Conservation (phyloP, 2,329 filamentous ascomycete genomes). For the Curvularia sp. region DNA sequence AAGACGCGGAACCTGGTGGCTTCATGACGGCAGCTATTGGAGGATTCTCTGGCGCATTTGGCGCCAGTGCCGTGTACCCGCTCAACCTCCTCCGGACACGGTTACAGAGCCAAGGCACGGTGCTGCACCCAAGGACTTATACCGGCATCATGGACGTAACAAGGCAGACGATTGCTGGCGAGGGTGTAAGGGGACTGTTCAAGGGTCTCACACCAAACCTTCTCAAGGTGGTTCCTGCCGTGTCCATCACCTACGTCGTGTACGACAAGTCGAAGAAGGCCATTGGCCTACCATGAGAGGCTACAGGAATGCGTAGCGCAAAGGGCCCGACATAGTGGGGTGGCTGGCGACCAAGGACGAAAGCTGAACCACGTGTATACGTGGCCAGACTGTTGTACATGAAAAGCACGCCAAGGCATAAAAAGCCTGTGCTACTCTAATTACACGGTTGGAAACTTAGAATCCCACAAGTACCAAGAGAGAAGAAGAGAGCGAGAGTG, state of each 20-base stretch:
- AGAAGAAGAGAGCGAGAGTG: neutral
- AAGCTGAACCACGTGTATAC: neutral
- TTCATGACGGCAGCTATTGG: slow-evolving; percentile 88
- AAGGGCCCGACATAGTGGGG: neutral
- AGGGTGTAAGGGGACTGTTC: slow-evolving; percentile 87
- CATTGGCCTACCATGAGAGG: slow-evolving; percentile 44
- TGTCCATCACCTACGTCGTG: slow-evolving; percentile 73
- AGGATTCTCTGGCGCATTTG: slow-evolving; percentile 87
- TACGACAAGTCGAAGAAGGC: slow-evolving; percentile 53
- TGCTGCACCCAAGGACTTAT: slow-evolving; percentile 89
- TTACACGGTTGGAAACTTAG: neutral
- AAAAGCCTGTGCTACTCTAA: neutral
- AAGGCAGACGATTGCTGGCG: slow-evolving; percentile 78
- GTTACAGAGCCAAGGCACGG: slow-evolving; percentile 91
- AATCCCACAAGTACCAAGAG: neutral
- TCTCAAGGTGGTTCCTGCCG: slow-evolving; percentile 92
- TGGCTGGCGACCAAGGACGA: neutral
- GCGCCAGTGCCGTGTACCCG: slow-evolving; percentile 93
- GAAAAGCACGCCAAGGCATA: neutral
- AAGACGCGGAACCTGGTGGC: slow-evolving; percentile 77
- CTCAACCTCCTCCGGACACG: slow-evolving; percentile 91
- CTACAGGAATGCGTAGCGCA: neutral
- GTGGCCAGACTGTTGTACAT: neutral
- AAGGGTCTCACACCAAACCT: slow-evolving; percentile 95
- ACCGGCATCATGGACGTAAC: slow-evolving; percentile 90